These are phyloP conservation scores for Alternaria atra DNA, from an alignment of 2,329 filamentous ascomycete species.

Conservation along the genomic window DNA sequence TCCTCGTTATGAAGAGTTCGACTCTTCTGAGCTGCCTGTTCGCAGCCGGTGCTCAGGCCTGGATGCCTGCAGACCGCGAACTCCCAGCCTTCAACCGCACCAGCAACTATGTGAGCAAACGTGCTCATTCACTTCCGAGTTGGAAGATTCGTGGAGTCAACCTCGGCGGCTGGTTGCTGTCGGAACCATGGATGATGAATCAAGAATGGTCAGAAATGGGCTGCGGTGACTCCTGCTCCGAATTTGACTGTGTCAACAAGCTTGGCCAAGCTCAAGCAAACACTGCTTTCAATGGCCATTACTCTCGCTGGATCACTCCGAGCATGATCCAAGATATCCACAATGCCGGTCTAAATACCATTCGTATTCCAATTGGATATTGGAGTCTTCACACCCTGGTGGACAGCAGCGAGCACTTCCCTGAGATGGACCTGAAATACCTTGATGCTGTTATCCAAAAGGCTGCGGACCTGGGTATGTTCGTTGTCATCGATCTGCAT, in stretches of 20 bases:
- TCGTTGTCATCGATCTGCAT: conserved; percentile 65
- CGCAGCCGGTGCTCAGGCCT: conserved; percentile 14
- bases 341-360: conserved; percentile 61
- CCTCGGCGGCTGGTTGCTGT: conserved; percentile 61
- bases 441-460: conserved; percentile 59
- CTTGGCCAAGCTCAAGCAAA: conserved; percentile 60
- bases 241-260: conserved; percentile 64
- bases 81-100: conserved; percentile 15
- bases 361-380: conserved; percentile 65
- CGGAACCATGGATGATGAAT: conserved; percentile 65
- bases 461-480: conserved; percentile 61
- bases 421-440: conserved; percentile 58
- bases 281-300: conserved; percentile 60
- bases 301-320: conserved; percentile 60
- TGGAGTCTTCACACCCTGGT: conserved; percentile 64
- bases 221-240: conserved; percentile 56
- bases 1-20: conserved; percentile 1
- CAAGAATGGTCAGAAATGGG: conserved; percentile 60
- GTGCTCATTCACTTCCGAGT: conserved; percentile 10
- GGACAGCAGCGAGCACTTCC: conserved; percentile 61
- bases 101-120: conserved; percentile 8
- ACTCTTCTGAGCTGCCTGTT: conserved; percentile 9
- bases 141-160: conserved; percentile 65
- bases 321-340: conserved; percentile 61
- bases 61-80: conserved; percentile 15